Evolutionary conservation across 2,329 filamentous ascomycete species (phyloP), one percentile per base, ranked within the genome.

Genomic region (Bipolaris oryzae): DNA sequence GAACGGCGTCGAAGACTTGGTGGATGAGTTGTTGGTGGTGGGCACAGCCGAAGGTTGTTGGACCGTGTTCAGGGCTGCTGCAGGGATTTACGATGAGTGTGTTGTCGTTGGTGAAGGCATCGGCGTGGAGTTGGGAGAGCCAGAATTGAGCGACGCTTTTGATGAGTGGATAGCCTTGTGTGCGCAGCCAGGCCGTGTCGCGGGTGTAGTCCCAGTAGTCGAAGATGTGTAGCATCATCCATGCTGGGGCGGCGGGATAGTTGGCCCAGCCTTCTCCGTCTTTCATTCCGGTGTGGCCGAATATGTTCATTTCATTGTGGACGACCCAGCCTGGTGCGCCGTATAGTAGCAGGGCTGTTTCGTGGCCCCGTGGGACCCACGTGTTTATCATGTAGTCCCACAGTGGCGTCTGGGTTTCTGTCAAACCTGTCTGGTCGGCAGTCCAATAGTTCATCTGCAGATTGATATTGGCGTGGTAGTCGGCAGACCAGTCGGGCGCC

Each of bases 361-460:
- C 81, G 0, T 73, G 73, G 0, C 85, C 85, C 0, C 83, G 76
- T 0, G 83, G 82, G 0, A 80, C 78, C 82, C 82, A 85, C 0
- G 78, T 85, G 16, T 84, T 71, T 5, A 74, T 60, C 72, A 87
- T 85, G 53, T 82, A 85, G 7, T 81, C 72, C 78, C 81, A 86
- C 0, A 85, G 68, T 0, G 81, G 78, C 0, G 71, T 67, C 44
- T 82, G 78, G 0, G 83, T 75, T 1, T 72, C 72, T 0, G 76
- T 78, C 0, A 86, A 71, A 0, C 83, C 83, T 0, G 82, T 84
- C 50, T 83, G 78, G 33, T 85, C 82, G 2, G 80, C 79, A 1
- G 74, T 65, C 84, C 85, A 87, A 62, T 86, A 80, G 56, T 86
- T 87, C 85, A 86, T 87, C 60, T 87, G 82, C 0, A 86, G 54